Percentiles rank a stretch among this genome's conserved stretches.
Conservation (phyloP, 176 grass and related monocot genomes). For the Phragmites australis region DNA sequence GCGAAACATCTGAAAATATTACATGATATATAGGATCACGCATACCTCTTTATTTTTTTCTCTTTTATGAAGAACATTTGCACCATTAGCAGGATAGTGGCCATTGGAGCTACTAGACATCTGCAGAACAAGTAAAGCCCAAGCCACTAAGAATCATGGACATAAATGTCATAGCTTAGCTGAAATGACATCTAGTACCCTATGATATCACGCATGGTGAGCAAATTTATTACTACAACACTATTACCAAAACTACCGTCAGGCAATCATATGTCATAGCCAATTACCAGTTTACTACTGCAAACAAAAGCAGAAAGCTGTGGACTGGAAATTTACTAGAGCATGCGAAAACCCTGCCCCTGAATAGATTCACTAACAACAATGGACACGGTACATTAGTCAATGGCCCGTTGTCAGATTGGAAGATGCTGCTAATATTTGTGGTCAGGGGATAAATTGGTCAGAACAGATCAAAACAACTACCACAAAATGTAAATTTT, state of each 20-base stretch:
- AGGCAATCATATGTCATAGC: neutral
- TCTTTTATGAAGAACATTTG: constrained; percentile 38
- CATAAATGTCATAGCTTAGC: neutral
- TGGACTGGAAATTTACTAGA: neutral
- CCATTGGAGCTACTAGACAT: constrained; percentile 61
- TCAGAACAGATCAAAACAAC: neutral
- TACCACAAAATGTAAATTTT: neutral
- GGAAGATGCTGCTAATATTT: neutral
- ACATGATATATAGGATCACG: constrained; percentile 1
- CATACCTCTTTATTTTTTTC: constrained; percentile 53
- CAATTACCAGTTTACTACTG: neutral
- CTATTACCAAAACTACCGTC: constrained; percentile 6
- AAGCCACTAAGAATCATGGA: neutral
- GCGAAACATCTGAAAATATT: constrained; percentile 34
- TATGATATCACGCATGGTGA: neutral
- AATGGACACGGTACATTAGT: neutral
- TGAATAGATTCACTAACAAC: constrained; percentile 16
- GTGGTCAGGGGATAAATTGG: neutral
- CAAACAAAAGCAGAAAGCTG: neutral
- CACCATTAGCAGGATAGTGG: constrained; percentile 35
- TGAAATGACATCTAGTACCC: constrained; percentile 10
- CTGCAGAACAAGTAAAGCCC: constrained; percentile 30
- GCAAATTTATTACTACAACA: neutral
- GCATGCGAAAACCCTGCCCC: neutral
- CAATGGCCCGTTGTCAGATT: neutral